Percentiles rank a stretch among this genome's conserved stretches.
Conservation (phyloP, 257 asterid species). For the Solanum chmielewskii region DNA sequence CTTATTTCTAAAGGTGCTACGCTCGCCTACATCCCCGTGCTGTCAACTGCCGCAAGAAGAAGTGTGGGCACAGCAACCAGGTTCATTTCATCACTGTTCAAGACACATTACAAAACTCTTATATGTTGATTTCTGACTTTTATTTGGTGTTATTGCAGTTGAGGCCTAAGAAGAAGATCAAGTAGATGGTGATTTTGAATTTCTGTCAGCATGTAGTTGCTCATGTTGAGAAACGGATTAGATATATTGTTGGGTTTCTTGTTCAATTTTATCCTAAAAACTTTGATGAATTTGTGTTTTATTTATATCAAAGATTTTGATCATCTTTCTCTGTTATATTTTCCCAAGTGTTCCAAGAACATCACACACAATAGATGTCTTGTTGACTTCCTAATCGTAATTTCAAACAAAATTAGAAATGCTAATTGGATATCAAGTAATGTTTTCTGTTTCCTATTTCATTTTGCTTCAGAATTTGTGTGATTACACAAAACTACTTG, state of each 20-base stretch:
- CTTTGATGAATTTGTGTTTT: neutral
- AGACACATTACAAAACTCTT: neutral
- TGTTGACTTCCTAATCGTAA: neutral
- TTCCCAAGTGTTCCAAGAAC: neutral
- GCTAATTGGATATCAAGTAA: neutral
- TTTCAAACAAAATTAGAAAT: neutral
- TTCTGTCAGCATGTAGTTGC: neutral
- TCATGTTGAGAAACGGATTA: neutral
- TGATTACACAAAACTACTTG: too few relatives aligned
- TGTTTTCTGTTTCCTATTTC: neutral
- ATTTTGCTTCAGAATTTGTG: neutral
- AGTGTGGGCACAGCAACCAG: constrained; percentile 6
- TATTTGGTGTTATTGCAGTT: neutral
- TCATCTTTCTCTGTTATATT: neutral
- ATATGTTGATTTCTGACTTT: neutral
- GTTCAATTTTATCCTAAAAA: neutral
- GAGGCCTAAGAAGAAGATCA: constrained; percentile 9
- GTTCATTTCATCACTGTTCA: neutral
- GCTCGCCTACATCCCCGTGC: constrained; percentile 6
- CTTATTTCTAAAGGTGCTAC: neutral
- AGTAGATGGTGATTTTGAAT: neutral
- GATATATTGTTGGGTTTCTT: neutral
- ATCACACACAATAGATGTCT: neutral
- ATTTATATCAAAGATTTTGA: neutral
- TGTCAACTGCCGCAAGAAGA: constrained; percentile 6